Base-by-base conservation (phyloP, 352 stramenopile genomes). In the Plasmopara viticola region DNA sequence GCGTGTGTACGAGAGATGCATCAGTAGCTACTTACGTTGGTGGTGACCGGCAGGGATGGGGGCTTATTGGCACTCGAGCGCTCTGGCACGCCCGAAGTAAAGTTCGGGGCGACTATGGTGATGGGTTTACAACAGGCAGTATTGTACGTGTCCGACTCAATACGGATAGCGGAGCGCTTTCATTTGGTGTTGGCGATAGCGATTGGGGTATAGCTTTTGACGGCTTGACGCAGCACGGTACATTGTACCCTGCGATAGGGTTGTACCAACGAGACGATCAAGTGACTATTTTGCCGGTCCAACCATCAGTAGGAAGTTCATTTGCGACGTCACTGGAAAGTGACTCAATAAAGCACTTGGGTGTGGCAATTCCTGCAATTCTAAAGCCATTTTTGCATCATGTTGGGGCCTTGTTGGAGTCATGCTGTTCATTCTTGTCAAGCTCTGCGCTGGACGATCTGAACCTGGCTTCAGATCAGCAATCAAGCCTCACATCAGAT, bases 151-250 rank as follows among this genome's bases (percentile, higher is more conserved):
- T 94, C 31, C 70, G 81, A 13, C 60, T 95, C 18, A 93, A 95
- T 53, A 94, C 86, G 0, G 84, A 94, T 60, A 92, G 74, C 35
- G 86, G 86, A 35, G 85, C 86, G 1, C 58, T 95, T 8, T 94
- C 84, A 5, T 95, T 94, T 65, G 84, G 82, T 37, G 74, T 94
- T 47, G 81, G 90, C 30, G 85, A 93, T 61, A 91, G 59, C 31
- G 84, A 94, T 54, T 95, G 86, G 86, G 86, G 86, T 5, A 88
- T 94, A 47, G 86, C 86, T 7, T 95, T 95, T 48, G 82, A 94
- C 44, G 84, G 84, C 2, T 65, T 95, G 34, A 91, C 82, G 9
- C 84, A 95, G 50, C 81, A 93, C 56, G 85, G 85, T n/a, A 90
- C 77, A 0, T 65, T 95, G 38, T 94, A 93, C 51, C 86, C 86